phyloP scores from a whole-genome alignment of 768 basidiomycete species.

The Vishniacozyma victoriae region DNA sequence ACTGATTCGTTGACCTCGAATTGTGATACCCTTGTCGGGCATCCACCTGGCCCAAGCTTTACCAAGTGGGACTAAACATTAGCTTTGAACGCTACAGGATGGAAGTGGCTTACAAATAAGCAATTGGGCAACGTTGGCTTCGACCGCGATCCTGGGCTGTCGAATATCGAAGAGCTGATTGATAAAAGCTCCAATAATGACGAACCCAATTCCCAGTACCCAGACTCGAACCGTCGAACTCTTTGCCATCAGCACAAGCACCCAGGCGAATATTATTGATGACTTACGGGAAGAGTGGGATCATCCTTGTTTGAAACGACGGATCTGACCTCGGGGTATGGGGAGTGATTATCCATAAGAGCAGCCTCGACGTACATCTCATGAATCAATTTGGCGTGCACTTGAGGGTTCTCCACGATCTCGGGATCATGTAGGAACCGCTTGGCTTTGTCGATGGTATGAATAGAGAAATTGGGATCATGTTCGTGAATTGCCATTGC shows the following conservation, averaged over 20 bases:
- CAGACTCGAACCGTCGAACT: conserved; percentile 39
- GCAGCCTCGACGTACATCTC: conserved; percentile 34
- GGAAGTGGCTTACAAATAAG: conserved; percentile 48
- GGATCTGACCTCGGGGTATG: conserved; percentile 72
- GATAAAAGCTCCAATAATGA: conserved; percentile 53
- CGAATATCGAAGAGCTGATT: conserved; percentile 52
- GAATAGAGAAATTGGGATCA: too few relatives aligned
- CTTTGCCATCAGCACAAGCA: too few relatives aligned
- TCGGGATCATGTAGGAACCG: conserved; percentile 23
- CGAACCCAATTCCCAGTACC: conserved; percentile 48
- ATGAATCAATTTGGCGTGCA: conserved; percentile 17
- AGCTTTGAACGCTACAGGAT: background rate
- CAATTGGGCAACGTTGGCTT: conserved; percentile 69
- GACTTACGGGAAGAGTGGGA: conserved; percentile 26
- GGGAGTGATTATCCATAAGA: conserved; percentile 58
- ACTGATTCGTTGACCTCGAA: conserved; percentile 17
- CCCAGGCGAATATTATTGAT: too few relatives aligned
- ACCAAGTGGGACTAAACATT: conserved; percentile 20
- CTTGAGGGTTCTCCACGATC: conserved; percentile 9
- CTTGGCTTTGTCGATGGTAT: too few relatives aligned
- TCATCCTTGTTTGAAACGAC: conserved; percentile 53
- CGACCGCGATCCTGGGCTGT: conserved; percentile 58
- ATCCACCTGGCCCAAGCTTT: conserved; percentile 17
- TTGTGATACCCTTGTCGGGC: conserved; percentile 15
- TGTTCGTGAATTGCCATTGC: too few relatives aligned